These are phyloP conservation scores for Trichoderma sp. DNA, from an alignment of 2,329 filamentous ascomycete genomes.

Conservation along the genomic window DNA sequence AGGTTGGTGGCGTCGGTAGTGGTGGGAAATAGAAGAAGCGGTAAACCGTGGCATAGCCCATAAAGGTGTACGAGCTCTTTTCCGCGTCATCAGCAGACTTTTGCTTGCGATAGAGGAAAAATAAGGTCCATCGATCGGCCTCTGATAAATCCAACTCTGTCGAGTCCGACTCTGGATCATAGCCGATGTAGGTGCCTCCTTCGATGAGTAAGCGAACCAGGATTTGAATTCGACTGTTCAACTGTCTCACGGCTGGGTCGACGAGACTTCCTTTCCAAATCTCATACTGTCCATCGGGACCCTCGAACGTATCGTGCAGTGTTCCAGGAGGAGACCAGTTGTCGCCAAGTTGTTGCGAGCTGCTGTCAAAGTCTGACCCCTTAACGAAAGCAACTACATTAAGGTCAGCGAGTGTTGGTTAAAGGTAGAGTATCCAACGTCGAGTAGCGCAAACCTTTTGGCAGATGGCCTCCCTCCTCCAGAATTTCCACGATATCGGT, in stretches of 20 bases:
- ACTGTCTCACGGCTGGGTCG: slow-evolving; percentile 65
- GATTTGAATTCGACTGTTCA: slow-evolving; percentile 80
- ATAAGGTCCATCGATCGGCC: slow-evolving; percentile 86
- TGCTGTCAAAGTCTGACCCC: slow-evolving; percentile 58
- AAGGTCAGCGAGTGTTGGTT: not conserved
- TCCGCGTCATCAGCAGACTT: slow-evolving; percentile 39
- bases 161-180: slow-evolving; percentile 48
- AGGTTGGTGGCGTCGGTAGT: slow-evolving; percentile 43
- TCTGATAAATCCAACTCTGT: slow-evolving; percentile 67
- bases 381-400: slow-evolving; percentile 64
- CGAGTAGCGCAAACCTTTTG: slow-evolving; percentile 52
- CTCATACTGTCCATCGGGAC: slow-evolving; percentile 67
- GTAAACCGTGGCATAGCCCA: slow-evolving; percentile 89
- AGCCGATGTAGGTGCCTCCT: slow-evolving; percentile 73
- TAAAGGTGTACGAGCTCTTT: slow-evolving; percentile 69
- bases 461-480: slow-evolving; percentile 63
- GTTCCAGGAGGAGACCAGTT: slow-evolving; percentile 72
- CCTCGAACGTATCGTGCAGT: slow-evolving; percentile 62
- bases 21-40: slow-evolving; percentile 70
- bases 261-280: slow-evolving; percentile 78
- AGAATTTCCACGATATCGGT: slow-evolving; percentile 66
- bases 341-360: slow-evolving; percentile 46
- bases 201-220: slow-evolving; percentile 87
- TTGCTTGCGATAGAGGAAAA: slow-evolving; percentile 74
- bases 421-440: not conserved